Evolutionary conservation across 2,329 filamentous ascomycete genomes (phyloP).

Genomic region (Lachnellula subtilissima): DNA sequence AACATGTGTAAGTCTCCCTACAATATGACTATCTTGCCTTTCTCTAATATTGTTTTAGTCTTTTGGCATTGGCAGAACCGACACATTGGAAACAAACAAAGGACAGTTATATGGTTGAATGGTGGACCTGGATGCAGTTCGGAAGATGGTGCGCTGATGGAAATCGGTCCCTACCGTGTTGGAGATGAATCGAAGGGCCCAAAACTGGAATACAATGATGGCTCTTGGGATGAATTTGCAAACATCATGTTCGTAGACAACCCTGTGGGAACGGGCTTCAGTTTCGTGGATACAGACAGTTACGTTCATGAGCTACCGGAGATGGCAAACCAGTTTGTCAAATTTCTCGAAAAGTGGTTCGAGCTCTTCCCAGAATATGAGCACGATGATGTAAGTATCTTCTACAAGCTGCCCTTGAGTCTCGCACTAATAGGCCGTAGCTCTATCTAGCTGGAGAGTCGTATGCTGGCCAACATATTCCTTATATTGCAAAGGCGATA

Average conservation of each 20-base stretch:
- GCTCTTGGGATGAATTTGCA: slow-evolving; percentile 98
- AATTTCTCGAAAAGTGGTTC: slow-evolving; percentile 90
- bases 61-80: slow-evolving; percentile 98
- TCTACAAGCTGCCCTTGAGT: neutral
- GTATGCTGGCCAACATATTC: slow-evolving; percentile 94
- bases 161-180: slow-evolving; percentile 88
- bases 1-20: slow-evolving; percentile 42
- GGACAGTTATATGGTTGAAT: slow-evolving; percentile 95
- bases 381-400: slow-evolving; percentile 73
- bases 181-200: slow-evolving; percentile 55
- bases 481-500: slow-evolving; percentile 90
- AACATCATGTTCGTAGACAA: slow-evolving; percentile 97
- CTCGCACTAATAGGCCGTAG: slow-evolving; percentile 43
- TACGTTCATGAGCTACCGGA: slow-evolving; percentile 80
- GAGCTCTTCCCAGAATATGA: slow-evolving; percentile 85
- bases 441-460: slow-evolving; percentile 94
- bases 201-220: slow-evolving; percentile 73
- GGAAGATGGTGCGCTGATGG: slow-evolving; percentile 81
- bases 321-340: slow-evolving; percentile 85
- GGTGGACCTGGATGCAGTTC: slow-evolving; percentile 96
- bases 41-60: slow-evolving; percentile 53
- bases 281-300: slow-evolving; percentile 86
- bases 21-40: neutral
- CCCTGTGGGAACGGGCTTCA: slow-evolving; percentile 93
- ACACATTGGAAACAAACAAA: slow-evolving; percentile 86